phyloP scores from a whole-genome alignment of 2,329 filamentous ascomycete genomes.

The Apiospora kogelbergensis region DNA sequence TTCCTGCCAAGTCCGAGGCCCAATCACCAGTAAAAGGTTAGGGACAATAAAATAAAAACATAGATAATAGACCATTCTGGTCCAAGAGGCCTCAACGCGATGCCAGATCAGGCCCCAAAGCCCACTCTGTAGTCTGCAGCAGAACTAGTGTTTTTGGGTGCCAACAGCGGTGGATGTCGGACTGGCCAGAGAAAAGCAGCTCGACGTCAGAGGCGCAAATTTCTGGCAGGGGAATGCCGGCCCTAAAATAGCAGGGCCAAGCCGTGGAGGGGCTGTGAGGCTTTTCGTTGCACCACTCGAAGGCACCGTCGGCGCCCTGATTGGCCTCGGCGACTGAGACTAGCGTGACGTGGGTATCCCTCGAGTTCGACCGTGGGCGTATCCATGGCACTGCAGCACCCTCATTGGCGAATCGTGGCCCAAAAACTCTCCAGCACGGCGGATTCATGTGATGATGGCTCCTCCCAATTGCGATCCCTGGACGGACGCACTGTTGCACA shows the following conservation, averaged over 20 bases:
- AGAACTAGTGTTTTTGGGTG: not conserved
- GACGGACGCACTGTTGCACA: not conserved
- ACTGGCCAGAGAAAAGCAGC: not conserved
- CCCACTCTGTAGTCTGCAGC: not conserved
- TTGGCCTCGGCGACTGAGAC: not conserved
- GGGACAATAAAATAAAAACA: not conserved
- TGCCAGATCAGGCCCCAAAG: slow-evolving; percentile 1
- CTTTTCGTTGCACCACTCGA: not conserved
- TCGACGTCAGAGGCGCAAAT: slow-evolving; percentile 3
- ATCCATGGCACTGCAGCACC: not conserved
- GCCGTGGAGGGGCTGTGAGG: slow-evolving; percentile 2
- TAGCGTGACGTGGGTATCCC: not conserved
- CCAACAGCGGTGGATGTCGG: not conserved
- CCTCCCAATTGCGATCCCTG: not conserved
- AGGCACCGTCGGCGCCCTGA: not conserved
- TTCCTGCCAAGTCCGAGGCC: slow-evolving; percentile 1
- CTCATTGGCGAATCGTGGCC: not conserved
- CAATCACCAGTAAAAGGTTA: not conserved
- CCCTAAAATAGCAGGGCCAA: not conserved
- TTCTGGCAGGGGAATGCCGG: slow-evolving; percentile 6
- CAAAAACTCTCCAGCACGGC: not conserved
- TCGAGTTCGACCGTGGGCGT: not conserved
- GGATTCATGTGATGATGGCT: not conserved
- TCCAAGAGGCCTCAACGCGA: not conserved
- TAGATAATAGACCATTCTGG: not conserved